Percentiles rank a stretch among this genome's conserved stretches.
phyloP scores from a whole-genome alignment of 805 yeast genomes.

The Saccharomycopsis microspora region DNA sequence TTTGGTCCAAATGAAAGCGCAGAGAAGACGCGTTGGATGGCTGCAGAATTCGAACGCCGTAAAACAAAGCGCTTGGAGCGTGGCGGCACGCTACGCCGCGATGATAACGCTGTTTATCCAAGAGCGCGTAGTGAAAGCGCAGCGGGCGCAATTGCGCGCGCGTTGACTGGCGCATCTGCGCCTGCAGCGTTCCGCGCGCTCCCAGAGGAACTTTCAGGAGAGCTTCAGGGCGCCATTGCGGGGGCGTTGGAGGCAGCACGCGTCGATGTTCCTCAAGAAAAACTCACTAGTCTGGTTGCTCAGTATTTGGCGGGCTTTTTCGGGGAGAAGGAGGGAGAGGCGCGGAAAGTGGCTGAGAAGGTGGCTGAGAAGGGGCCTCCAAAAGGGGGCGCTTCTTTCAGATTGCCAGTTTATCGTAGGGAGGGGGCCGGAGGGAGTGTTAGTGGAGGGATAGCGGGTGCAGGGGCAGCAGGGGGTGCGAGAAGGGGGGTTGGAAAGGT shows the following conservation, averaged over 20 bases:
- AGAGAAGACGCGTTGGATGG: constrained; percentile 60
- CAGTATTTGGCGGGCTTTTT: neutral
- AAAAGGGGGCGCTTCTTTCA: constrained; percentile 5
- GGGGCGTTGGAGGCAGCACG: neutral
- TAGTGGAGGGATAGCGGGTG: neutral
- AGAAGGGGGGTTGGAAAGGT: neutral
- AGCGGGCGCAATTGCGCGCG: constrained; percentile 3
- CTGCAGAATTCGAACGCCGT: constrained; percentile 56
- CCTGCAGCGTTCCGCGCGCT: neutral
- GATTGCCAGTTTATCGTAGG: constrained; percentile 9
- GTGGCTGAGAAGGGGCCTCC: neutral
- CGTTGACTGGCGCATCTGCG: neutral
- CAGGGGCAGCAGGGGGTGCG: neutral
- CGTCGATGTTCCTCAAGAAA: constrained; percentile 19
- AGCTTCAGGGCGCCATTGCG: constrained; percentile 17
- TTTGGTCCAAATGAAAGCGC: constrained; percentile 52
- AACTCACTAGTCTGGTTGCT: constrained; percentile 20
- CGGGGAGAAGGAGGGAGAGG: constrained; percentile 13
- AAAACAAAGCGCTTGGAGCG: constrained; percentile 46
- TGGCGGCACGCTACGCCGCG: constrained; percentile 20
- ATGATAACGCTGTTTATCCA: constrained; percentile 6
- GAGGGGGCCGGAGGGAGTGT: neutral
- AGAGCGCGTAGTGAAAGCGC: neutral
- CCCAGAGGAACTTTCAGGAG: neutral
- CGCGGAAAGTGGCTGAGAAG: constrained; percentile 17